Base-by-base conservation (phyloP, 768 basidiomycete genomes). In the Naganishia vishniacii region DNA sequence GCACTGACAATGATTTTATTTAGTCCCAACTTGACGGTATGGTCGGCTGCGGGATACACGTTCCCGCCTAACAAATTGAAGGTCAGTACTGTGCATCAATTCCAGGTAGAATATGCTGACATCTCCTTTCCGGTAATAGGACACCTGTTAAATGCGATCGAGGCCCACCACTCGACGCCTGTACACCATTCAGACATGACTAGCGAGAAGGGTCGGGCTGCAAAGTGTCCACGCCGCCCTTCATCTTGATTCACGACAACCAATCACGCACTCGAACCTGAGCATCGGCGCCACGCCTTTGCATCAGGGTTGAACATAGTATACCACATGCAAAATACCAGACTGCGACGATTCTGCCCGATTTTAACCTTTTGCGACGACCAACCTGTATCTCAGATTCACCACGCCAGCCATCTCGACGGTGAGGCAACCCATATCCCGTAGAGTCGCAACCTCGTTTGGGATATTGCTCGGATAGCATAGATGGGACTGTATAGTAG, bases 51-150 rank as follows among this genome's bases (percentile, higher is more conserved):
- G 4, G 32, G 61, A 6, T 46, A 61, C 29, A 40, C 45, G 34
- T 59, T 32, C 32, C 64, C 45, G 41, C 34, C 44, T 15, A 65
- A 65, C 59, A 48, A 49, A 37, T 34, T 65, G 23, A 48, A 42
- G 48, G 65, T 65, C 32, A 28, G 62, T 64, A 3, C 44, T n/a
- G 7, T 23, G 16, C 42, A n/a, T 44, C 18, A 8, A 44, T 15
- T n/a, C 42, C 9, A 12, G 6, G 7, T 12, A 8, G 9, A 44
- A 20, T 8, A 44, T 8, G 7, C 42, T 44, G 42, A 44, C 42
- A 12, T 15, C n/a, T 8, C 5, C 7, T 44, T 6, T 44, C 18
- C 11, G 15, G 15, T 15, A 37, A 37, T n/a, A 44, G 42, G 42
- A 44, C 42, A 44, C 42, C 6, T 44, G 42, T 44, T 44, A 44